Percentiles rank a stretch among this genome's conserved stretches.
phyloP scores from a whole-genome alignment of 371 early-diverging fungal genomes.

The Syncephalis fuscata region DNA sequence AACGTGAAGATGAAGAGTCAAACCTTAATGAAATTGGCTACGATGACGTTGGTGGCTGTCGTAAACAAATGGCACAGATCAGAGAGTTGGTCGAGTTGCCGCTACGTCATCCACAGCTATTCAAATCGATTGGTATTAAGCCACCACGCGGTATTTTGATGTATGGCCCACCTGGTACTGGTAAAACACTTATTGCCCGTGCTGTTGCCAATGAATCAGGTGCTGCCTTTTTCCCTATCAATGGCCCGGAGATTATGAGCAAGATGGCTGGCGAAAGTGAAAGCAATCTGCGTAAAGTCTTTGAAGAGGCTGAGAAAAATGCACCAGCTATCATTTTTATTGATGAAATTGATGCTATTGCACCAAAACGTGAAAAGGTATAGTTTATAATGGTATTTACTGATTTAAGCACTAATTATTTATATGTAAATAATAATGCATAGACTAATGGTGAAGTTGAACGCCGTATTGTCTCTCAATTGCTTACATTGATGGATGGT shows the following conservation, averaged over 20 bases:
- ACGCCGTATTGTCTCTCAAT: slow-evolving; percentile 97
- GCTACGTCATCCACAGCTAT: slow-evolving; percentile 93
- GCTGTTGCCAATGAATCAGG: slow-evolving; percentile 60
- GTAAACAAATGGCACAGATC: slow-evolving; percentile 99
- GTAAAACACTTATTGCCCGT: slow-evolving; percentile 70
- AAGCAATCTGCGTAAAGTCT: slow-evolving; percentile 95
- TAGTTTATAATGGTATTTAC: neutral
- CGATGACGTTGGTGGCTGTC: slow-evolving; percentile 98
- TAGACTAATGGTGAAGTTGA: slow-evolving; percentile 98
- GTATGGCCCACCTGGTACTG: slow-evolving; percentile 99
- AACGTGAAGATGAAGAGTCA: slow-evolving; percentile 96
- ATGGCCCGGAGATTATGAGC: slow-evolving; percentile 99
- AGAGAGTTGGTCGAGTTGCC: slow-evolving; percentile 99
- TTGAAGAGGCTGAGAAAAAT: slow-evolving; percentile 98
- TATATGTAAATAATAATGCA: neutral
- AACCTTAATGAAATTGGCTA: slow-evolving; percentile 94
- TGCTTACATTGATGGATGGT: slow-evolving; percentile 99
- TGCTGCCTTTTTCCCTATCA: slow-evolving; percentile 92
- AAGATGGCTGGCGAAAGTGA: slow-evolving; percentile 99
- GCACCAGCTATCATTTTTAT: slow-evolving; percentile 97
- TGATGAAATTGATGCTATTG: slow-evolving; percentile 96
- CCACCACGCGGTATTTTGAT: slow-evolving; percentile 97
- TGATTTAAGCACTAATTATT: neutral
- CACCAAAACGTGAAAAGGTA: slow-evolving; percentile 99
- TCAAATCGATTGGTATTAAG: slow-evolving; percentile 97